phyloP scores from a whole-genome alignment of 2,329 filamentous ascomycete genomes.

The Sporothrix luriei region DNA sequence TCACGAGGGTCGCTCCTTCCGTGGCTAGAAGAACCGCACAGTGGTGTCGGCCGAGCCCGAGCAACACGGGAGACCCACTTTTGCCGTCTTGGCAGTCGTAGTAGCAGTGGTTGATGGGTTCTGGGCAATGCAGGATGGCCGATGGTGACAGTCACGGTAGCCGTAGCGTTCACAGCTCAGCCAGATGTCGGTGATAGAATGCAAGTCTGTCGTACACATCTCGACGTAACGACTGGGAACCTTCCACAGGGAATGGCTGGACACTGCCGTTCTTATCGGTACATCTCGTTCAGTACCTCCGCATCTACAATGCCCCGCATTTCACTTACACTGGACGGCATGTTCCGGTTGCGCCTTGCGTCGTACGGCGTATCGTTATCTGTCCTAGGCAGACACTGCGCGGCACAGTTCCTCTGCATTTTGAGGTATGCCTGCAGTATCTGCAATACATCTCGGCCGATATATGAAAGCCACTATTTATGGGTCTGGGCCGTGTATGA shows the following conservation, averaged over 20 bases:
- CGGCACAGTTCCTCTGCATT: background rate
- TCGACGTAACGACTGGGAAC: too few species aligned
- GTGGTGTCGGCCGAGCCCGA: conserved; percentile 22
- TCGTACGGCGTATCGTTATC: background rate
- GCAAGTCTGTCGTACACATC: background rate
- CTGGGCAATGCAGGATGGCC: background rate
- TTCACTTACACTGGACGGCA: background rate
- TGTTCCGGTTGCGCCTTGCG: too few species aligned
- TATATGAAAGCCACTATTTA: background rate
- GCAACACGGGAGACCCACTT: conserved; percentile 12
- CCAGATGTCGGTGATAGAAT: background rate
- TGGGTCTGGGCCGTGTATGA: conserved; percentile 12
- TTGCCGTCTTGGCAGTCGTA: too few species aligned
- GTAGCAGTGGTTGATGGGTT: background rate
- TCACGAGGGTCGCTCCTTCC: background rate
- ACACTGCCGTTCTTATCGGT: background rate
- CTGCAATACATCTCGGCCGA: conserved; percentile 16
- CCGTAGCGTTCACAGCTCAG: conserved; percentile 11
- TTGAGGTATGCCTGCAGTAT: too few species aligned
- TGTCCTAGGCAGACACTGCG: background rate
- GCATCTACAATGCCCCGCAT: background rate
- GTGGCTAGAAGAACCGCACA: background rate
- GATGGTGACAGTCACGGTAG: background rate
- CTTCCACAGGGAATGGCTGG: too few species aligned
- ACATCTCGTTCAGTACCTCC: background rate